Base-by-base conservation (phyloP, 2,329 filamentous ascomycete species). In the Monilinia fructicola region DNA sequence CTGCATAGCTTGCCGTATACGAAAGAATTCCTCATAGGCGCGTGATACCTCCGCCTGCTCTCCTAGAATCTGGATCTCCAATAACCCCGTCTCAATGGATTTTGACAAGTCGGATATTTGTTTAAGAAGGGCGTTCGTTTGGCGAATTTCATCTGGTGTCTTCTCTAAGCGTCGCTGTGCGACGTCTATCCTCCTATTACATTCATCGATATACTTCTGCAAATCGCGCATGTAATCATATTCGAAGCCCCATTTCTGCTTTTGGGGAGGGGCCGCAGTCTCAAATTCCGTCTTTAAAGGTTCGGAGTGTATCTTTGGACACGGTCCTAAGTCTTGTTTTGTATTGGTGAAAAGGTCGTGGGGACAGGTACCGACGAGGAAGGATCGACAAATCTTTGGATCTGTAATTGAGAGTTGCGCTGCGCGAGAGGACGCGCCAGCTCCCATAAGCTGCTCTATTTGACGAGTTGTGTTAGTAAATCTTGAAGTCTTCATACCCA, bases 261-360 rank as follows among this genome's bases (percentile, higher is more conserved):
- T 87, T 68, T 89, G 86, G 77, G 89, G 90, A 2, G 89, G 82
- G 4, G 90, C 81, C 0, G 95, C 87, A 1, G 81, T 83, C 73
- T 96, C 90, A 78, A 95, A 99, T 77, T 99, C 93, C 58, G 88
- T 83, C 79, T 97, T 97, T 71, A 98, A 84, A 16, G 88, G 87
- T 77, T 97, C 93, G 59, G 87, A 91, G 80, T 99, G 95, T 35
- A 94, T 85, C 77, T 94, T 95, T 60, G 91, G 86, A 76, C 95
- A 99, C 0, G 88, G 86, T 2, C 95, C 95, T 44, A 98, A 86
- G 78, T 99, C 95, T 84, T 98, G 93, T 82, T 97, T 98, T 55
- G 95, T 99, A 81, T 99, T 99, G 71, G 94, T 99, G 85, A 99
- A 99, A 76, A 99, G 92, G 77, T 99, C 95, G 83, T 98, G 94